These are phyloP conservation scores for Cucumis melo DNA, from an alignment of 306 rosid genomes.

Conservation along the genomic window DNA sequence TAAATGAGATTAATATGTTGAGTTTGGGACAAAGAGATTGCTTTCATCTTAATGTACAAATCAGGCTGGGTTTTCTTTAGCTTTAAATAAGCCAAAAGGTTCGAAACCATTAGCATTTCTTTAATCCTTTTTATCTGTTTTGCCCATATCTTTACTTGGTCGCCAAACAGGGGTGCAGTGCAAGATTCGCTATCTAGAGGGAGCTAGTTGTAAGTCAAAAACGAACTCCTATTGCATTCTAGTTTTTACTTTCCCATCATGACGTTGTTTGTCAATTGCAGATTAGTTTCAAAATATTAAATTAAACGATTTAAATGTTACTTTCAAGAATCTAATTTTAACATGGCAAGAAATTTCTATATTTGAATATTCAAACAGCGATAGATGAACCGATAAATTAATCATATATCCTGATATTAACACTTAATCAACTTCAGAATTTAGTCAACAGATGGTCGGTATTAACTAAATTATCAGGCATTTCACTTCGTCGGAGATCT, in stretches of 20 bases:
- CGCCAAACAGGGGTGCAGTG: slow-evolving; percentile 5
- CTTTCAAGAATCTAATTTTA: neutral
- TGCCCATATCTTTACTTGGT: neutral
- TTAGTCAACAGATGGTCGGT: neutral
- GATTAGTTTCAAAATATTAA: neutral
- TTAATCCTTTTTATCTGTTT: neutral
- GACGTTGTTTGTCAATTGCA: neutral
- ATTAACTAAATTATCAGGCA: neutral
- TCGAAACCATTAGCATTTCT: neutral
- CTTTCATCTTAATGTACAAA: neutral
- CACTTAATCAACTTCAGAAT: neutral
- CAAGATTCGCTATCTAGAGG: neutral
- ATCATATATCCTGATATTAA: neutral
- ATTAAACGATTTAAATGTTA: neutral
- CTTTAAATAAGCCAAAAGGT: neutral
- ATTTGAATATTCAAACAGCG: neutral
- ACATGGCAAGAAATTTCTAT: neutral
- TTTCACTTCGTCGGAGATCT: neutral
- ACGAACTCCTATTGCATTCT: neutral
- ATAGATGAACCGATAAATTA: neutral
- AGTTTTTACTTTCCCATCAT: neutral
- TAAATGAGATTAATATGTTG: neutral
- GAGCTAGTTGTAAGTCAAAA: neutral
- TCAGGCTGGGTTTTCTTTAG: neutral
- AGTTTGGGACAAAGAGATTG: neutral